phyloP scores from a whole-genome alignment of 2,329 filamentous ascomycete species.

The Alternaria angustiovoidea region DNA sequence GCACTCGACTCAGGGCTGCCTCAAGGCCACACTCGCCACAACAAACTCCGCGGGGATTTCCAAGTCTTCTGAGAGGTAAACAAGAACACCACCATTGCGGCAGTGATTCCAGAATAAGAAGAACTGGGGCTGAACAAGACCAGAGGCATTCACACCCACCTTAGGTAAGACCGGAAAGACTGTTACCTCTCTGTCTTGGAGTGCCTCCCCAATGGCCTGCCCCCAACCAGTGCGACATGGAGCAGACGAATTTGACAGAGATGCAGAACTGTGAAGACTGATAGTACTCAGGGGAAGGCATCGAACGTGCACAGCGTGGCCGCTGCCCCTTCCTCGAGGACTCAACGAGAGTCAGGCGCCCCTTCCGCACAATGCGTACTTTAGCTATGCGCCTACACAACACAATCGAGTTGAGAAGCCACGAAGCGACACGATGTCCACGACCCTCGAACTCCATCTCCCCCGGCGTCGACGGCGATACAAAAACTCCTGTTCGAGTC shows the following conservation, averaged over 20 bases:
- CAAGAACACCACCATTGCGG: neutral
- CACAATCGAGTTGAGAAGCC: neutral
- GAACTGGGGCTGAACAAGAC: neutral
- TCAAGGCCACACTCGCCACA: constrained; percentile 1
- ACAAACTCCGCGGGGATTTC: neutral
- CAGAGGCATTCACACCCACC: neutral
- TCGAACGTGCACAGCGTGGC: neutral
- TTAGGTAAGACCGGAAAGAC: neutral
- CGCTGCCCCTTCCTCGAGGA: constrained; percentile 1
- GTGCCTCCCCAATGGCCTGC: neutral
- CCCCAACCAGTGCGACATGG: neutral
- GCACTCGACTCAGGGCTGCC: neutral
- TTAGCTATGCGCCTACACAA: constrained; percentile 2
- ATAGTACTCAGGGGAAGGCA: neutral
- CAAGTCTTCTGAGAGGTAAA: neutral
- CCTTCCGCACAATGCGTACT: neutral
- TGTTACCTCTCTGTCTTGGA: neutral
- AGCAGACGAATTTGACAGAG: neutral
- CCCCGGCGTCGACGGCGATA: neutral
- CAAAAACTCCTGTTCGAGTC: neutral
- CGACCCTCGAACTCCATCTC: neutral
- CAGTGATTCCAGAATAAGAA: neutral
- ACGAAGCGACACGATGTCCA: neutral
- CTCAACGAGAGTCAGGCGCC: neutral
- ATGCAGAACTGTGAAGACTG: neutral